These are phyloP conservation scores for Elsinoe ampelina DNA, from an alignment of 2,329 filamentous ascomycete species.

Conservation along the genomic window DNA sequence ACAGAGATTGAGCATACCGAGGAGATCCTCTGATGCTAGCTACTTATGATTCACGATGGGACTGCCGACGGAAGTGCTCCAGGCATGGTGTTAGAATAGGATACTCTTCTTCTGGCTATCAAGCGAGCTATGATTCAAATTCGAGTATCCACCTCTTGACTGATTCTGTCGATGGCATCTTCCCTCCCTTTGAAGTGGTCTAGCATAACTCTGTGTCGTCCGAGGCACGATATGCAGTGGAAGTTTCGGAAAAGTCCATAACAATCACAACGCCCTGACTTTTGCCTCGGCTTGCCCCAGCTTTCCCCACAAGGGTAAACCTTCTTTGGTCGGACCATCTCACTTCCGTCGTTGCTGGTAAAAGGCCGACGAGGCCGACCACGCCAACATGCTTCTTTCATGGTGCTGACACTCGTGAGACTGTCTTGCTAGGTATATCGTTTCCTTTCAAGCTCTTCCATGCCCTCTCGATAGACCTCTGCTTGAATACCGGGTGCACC, in stretches of 20 bases:
- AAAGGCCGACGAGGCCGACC: not conserved
- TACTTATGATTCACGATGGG: not conserved
- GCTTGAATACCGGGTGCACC: not conserved
- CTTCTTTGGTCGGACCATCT: not conserved
- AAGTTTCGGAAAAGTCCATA: too few relatives aligned
- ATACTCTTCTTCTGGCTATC: not conserved
- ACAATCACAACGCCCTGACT: too few relatives aligned
- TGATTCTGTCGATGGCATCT: too few relatives aligned
- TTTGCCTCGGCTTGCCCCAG: not conserved
- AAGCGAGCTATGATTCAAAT: not conserved
- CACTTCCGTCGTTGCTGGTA: not conserved
- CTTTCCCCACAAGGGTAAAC: not conserved
- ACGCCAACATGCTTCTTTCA: not conserved
- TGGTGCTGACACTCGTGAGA: not conserved
- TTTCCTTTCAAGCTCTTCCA: not conserved
- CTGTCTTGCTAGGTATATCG: not conserved
- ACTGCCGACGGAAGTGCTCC: not conserved
- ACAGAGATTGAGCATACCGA: conserved; percentile 4
- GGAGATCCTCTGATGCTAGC: not conserved
- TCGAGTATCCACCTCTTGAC: too few relatives aligned
- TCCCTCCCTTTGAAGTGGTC: too few relatives aligned
- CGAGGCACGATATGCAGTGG: too few relatives aligned
- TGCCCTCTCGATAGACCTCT: not conserved
- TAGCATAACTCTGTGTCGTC: too few relatives aligned
- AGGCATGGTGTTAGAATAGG: not conserved